Evolutionary conservation across 352 stramenopile species (phyloP), one percentile per base, ranked within the genome.

Genomic region (Phytophthora pluvialis): DNA sequence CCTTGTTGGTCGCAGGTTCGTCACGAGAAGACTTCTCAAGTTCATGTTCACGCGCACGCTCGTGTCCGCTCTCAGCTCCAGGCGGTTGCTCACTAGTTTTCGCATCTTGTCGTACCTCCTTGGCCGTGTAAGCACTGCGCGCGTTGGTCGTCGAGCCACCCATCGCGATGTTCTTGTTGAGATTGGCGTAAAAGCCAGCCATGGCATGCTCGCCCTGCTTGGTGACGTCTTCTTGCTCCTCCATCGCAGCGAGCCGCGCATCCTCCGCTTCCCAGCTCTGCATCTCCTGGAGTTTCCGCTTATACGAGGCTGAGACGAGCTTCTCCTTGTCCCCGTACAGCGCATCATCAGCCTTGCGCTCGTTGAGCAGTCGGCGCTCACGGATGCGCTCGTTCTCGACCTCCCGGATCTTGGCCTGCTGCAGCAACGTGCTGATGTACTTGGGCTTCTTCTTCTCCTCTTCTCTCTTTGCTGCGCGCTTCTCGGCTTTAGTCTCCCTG

Each of bases 121-220:
- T 73, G 11, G 80, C 73, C 0, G 91, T 97, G 77, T 97, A 98
- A 2, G 86, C 84, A 62, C 89, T 97, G 4, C 73, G 81, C 4
- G 88, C 78, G 44, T 93, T 81, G 7, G 73, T 56, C 0, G 83
- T 80, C 15, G 88, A 80, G 15, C 87, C 87, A 36, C 91, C 91
- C 91, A 97, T 97, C 10, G 88, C 86, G 65, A 98, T 93, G 67
- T 98, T 98, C 70, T 95, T 97, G 43, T 88, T 97, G 35, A 98
- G 64, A 62, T 97, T 97, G 12, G 89, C 82, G 67, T 97, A 98
- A 67, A 98, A 98, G 10, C 83, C 83, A 26, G 84, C 83, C 83
- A 97, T 95, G 18, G 83, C 88, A 56, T 85, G 59, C 42, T 78
- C 75, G 13, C 78, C 80, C 16, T 87, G 84, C 72, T 91, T 92